Conservation (phyloP, 352 stramenopile species). For the Phytophthora pisi region DNA sequence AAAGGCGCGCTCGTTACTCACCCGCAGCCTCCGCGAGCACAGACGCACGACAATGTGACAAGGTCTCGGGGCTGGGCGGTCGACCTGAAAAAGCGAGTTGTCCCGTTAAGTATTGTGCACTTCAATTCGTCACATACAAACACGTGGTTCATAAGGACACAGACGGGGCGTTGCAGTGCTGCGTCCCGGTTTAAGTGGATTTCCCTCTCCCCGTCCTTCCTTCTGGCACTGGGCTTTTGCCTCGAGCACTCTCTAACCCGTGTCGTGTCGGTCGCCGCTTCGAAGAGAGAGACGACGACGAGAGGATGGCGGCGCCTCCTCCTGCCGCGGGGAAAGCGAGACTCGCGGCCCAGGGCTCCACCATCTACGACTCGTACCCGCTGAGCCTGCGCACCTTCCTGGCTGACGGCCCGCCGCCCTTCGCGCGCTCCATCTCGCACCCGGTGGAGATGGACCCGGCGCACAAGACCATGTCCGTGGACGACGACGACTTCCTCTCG, state of each 20-base stretch:
- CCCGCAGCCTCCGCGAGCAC: not conserved
- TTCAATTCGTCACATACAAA: not conserved
- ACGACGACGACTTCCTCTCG: conserved; percentile 35
- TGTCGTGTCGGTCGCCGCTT: not conserved
- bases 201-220: conserved; percentile 28
- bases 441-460: conserved; percentile 21
- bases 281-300: not conserved
- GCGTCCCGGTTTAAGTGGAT: conserved; percentile 6
- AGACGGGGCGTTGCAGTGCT: not conserved
- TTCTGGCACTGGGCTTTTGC: conserved; percentile 33
- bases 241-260: conserved; percentile 3
- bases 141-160: not conserved
- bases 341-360: conserved; percentile 26
- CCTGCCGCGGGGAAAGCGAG: not conserved
- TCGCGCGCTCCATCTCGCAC: conserved; percentile 37
- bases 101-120: not conserved
- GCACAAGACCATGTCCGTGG: conserved; percentile 14
- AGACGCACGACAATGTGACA: not conserved
- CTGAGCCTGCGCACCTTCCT: conserved; percentile 49
- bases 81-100: not conserved
- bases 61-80: no score
- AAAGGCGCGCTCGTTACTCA: not conserved
- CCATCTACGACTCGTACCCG: conserved; percentile 78
- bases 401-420: conserved; percentile 24
- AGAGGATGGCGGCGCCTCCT: conserved; percentile 3